phyloP scores from a whole-genome alignment of 176 grass and related monocot genomes.

The Carex cristatella region DNA sequence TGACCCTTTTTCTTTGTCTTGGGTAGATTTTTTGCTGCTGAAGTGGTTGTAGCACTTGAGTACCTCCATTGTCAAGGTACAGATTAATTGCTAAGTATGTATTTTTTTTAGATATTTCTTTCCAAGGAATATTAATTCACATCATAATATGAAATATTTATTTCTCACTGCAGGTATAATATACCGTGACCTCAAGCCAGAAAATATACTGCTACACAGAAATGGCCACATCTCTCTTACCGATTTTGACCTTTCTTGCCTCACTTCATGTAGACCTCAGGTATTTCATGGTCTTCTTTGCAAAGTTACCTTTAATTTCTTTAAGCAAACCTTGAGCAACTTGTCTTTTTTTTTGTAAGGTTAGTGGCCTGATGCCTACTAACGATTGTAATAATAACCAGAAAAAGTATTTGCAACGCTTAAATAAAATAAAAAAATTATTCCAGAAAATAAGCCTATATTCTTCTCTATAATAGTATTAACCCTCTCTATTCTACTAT shows the following conservation, averaged over 20 bases:
- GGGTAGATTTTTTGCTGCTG: slow-evolving; percentile 81
- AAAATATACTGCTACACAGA: slow-evolving; percentile 80
- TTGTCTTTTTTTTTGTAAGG: neutral
- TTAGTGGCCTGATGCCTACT: too few species aligned
- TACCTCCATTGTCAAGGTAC: slow-evolving; percentile 97
- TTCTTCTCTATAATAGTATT: too few species aligned
- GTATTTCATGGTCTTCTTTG: slow-evolving; percentile 26
- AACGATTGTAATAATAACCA: too few species aligned
- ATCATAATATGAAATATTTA: neutral
- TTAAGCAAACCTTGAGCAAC: neutral
- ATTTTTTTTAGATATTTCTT: neutral
- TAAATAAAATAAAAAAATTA: too few species aligned
- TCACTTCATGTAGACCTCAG: slow-evolving; percentile 77
- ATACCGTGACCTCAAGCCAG: slow-evolving; percentile 86
- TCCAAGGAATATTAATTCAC: neutral
- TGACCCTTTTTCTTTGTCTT: neutral
- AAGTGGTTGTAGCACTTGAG: slow-evolving; percentile 84
- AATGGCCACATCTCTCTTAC: slow-evolving; percentile 81
- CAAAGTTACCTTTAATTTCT: neutral
- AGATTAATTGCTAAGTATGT: neutral
- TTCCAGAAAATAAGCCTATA: too few species aligned
- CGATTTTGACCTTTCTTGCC: slow-evolving; percentile 87
- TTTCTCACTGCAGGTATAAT: slow-evolving; percentile 65
- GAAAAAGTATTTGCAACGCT: too few species aligned
- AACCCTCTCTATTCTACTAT: too few species aligned